Evolutionary conservation across 208 protist species (phyloP).

Genomic region (Trypanosoma boissoni): DNA sequence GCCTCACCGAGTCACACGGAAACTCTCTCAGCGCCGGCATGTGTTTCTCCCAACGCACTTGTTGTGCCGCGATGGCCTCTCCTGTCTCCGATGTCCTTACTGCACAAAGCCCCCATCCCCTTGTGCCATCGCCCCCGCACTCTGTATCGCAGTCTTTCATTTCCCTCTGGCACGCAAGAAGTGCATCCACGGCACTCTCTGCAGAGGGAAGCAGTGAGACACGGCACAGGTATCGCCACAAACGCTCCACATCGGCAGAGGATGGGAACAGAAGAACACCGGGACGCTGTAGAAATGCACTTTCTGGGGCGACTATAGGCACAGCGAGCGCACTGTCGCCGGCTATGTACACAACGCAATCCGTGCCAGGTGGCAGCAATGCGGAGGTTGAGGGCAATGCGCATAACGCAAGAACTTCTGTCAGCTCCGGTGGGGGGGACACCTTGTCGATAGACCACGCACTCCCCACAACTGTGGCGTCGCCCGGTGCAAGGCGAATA

Average conservation of each 20-base stretch:
- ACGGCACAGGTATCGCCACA: not conserved
- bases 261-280: slow-evolving; percentile 11
- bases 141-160: not conserved
- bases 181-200: not conserved
- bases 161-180: not conserved
- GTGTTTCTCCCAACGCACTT: too few species aligned
- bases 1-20: too few species aligned
- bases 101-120: too few species aligned
- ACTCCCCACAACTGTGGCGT: too few species aligned
- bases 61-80: too few species aligned
- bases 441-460: too few species aligned
- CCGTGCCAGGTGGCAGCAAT: not conserved
- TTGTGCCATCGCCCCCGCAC: too few species aligned
- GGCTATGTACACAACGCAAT: slow-evolving; percentile 12
- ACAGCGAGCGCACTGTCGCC: slow-evolving; percentile 9
- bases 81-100: too few species aligned
- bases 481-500: too few species aligned
- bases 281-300: slow-evolving; percentile 5
- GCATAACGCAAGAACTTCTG: not conserved
- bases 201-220: not conserved
- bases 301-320: not conserved
- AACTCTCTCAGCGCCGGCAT: too few species aligned
- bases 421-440: too few species aligned
- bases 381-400: not conserved
- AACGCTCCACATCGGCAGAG: not conserved